Percentiles rank a stretch among this genome's conserved stretches.
Conservation (phyloP, 2,329 filamentous ascomycete species). For the Plectosphaerella sp. region DNA sequence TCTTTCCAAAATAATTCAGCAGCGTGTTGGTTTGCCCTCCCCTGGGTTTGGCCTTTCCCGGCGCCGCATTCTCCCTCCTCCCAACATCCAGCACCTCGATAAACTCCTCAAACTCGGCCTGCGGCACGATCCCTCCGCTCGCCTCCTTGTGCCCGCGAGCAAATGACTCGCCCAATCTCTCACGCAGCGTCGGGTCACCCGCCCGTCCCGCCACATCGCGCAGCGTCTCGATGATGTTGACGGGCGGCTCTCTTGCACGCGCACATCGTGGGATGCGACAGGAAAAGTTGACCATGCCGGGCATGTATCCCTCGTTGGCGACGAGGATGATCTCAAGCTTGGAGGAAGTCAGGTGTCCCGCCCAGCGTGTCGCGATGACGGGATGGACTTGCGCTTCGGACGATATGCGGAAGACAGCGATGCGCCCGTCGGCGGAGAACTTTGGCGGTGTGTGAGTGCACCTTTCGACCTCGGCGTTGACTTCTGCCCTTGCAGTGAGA, state of each 20-base stretch:
- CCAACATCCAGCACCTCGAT: constrained; percentile 55
- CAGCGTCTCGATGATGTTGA: constrained; percentile 59
- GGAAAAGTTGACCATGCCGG: constrained; percentile 62
- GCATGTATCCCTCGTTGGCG: constrained; percentile 62
- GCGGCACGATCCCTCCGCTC: constrained; percentile 57
- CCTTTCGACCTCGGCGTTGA: constrained; percentile 56
- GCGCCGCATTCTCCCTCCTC: constrained; percentile 37
- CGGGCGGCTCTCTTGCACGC: constrained; percentile 44
- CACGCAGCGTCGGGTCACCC: constrained; percentile 29
- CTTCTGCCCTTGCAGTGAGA: constrained; percentile 50
- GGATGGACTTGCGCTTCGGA: constrained; percentile 61
- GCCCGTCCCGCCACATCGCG: constrained; percentile 42
- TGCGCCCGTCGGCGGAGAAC: constrained; percentile 57
- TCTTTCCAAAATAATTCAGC: constrained; percentile 49
- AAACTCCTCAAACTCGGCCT: constrained; percentile 60
- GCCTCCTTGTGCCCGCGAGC: constrained; percentile 65
- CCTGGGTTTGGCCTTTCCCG: constrained; percentile 17
- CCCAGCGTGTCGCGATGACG: constrained; percentile 64
- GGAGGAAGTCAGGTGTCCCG: constrained; percentile 52
- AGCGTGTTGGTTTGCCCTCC: constrained; percentile 49
- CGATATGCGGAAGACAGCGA: constrained; percentile 59
- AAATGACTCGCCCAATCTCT: constrained; percentile 58
- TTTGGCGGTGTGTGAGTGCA: constrained; percentile 59
- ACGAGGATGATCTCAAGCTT: constrained; percentile 61
- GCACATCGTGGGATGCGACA: constrained; percentile 58